Conservation (phyloP, 768 basidiomycete species). For the Rhodotorula kratochvilovae region DNA sequence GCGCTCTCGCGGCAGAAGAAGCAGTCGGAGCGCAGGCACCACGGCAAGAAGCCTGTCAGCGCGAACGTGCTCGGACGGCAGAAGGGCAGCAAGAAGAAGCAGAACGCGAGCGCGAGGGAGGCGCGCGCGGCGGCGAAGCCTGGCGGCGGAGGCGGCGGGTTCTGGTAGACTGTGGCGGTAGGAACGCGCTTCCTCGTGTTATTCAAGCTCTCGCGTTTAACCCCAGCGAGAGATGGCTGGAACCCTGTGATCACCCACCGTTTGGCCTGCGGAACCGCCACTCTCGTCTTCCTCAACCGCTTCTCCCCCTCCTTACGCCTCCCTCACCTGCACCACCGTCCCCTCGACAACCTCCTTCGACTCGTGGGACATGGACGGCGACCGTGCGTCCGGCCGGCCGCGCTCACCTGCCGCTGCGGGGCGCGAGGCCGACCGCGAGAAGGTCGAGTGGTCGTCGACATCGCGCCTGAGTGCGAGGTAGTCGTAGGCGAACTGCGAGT, state of each 20-base stretch:
- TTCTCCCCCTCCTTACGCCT: background rate
- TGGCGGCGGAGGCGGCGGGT: conserved; percentile 2
- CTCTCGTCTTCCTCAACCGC: too few species aligned
- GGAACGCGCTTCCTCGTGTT: too few species aligned
- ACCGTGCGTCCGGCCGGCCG: too few species aligned
- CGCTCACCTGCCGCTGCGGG: too few species aligned
- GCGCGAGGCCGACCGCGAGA: background rate
- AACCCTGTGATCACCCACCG: too few species aligned
- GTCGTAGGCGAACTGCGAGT: conserved; percentile 5
- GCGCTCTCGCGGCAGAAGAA: conserved; percentile 61
- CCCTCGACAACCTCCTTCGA: background rate
- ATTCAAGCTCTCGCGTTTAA: too few species aligned
- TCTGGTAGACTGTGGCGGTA: conserved; percentile 5
- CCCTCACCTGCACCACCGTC: background rate
- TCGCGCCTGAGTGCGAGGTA: background rate
- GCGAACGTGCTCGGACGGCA: conserved; percentile 55
- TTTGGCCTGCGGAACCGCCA: too few species aligned
- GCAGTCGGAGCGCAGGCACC: conserved; percentile 67
- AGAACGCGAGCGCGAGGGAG: conserved; percentile 50
- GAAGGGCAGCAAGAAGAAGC: conserved; percentile 80
- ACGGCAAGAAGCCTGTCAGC: conserved; percentile 65
- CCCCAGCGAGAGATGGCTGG: too few species aligned
- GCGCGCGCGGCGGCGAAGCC: conserved; percentile 17
- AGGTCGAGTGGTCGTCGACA: background rate
- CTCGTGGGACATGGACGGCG: background rate